Conservation (phyloP, 2,329 filamentous ascomycete genomes). For the Zymoseptoria crescenta region DNA sequence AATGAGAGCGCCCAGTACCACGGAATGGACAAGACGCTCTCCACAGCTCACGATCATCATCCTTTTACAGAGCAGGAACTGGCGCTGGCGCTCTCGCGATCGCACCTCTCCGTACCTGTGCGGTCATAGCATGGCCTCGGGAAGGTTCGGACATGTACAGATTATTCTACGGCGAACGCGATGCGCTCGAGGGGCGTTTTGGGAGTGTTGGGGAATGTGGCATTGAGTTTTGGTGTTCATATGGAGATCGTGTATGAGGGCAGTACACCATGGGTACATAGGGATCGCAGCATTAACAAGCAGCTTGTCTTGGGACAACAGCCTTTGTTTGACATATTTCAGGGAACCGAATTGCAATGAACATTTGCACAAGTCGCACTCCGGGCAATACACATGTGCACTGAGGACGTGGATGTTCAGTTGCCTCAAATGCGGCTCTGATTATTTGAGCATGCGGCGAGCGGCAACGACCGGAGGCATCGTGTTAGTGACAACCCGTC, state of each 20-base stretch:
- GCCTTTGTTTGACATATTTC: neutral
- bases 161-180: neutral
- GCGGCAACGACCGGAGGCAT: neutral
- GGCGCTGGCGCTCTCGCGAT: constrained; percentile 36
- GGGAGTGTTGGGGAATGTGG: neutral
- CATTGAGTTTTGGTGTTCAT: neutral
- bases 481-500: neutral
- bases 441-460: neutral
- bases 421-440: neutral
- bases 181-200: neutral
- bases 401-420: neutral
- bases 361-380: neutral
- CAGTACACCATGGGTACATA: neutral
- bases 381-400: too few species aligned
- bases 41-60: constrained; percentile 28
- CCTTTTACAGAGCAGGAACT: constrained; percentile 41
- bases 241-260: neutral
- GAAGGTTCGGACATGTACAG: neutral
- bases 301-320: neutral
- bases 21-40: constrained; percentile 15
- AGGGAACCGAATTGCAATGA: neutral
- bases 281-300: neutral
- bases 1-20: constrained; percentile 10
- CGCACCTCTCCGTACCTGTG: constrained; percentile 29
- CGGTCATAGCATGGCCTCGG: neutral